Conservation (phyloP, 2,329 filamentous ascomycete species). For the Fusarium paranaense region DNA sequence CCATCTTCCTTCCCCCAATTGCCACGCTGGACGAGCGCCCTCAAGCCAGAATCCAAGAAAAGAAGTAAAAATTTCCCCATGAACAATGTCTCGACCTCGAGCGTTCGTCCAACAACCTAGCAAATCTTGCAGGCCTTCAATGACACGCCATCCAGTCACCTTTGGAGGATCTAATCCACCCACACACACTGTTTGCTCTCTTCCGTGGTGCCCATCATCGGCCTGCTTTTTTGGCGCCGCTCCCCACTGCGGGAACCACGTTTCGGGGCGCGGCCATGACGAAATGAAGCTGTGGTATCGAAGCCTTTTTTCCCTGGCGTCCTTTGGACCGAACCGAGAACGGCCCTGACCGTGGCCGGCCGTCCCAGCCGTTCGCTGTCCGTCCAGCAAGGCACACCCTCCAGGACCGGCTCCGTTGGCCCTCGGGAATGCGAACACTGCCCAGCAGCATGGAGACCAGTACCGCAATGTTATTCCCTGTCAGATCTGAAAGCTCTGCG, state of each 20-base stretch:
- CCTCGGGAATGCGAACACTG: constrained; percentile 40
- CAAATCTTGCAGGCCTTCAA: not conserved
- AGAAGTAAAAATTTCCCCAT: not conserved
- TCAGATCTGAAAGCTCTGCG: constrained; percentile 1
- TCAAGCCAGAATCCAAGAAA: not conserved
- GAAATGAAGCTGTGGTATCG: constrained; percentile 26
- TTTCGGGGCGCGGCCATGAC: constrained; percentile 33
- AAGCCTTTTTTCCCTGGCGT: constrained; percentile 28
- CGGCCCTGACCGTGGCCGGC: constrained; percentile 17
- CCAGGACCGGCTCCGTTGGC: constrained; percentile 38
- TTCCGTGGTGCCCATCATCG: constrained; percentile 8
- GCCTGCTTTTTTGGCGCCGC: constrained; percentile 10
- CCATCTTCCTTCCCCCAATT: constrained; percentile 21
- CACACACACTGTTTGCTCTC: not conserved
- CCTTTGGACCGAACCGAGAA: constrained; percentile 46
- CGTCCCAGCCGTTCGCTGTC: constrained; percentile 9
- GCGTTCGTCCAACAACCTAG: constrained; percentile 13
- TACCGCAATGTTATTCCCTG: not conserved
- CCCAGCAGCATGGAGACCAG: not conserved
- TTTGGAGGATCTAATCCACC: not conserved
- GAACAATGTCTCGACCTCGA: not conserved
- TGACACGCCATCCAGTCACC: constrained; percentile 6
- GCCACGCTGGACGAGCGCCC: not conserved
- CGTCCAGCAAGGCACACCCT: constrained; percentile 1
- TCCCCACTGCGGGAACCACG: constrained; percentile 38